Evolutionary conservation across 768 basidiomycete species (phyloP).

Genomic region (Lactarius quietus): DNA sequence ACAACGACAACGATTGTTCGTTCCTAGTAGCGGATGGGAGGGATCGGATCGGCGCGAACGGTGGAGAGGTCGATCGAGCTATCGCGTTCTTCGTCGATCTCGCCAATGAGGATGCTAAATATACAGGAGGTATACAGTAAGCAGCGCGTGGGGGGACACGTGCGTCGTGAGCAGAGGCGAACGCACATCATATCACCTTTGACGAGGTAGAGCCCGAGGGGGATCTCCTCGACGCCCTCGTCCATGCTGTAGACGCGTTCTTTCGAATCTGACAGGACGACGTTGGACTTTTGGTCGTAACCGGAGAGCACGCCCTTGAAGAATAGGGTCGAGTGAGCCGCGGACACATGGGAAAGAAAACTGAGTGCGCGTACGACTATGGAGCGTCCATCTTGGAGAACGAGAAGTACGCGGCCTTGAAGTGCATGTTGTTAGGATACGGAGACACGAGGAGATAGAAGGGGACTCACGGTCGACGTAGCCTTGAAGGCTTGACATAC

Average conservation of each 20-base stretch:
- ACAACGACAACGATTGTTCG: neutral
- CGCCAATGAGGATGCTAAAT: constrained; percentile 72
- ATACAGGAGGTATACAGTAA: constrained; percentile 16
- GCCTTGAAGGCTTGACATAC: constrained; percentile 86
- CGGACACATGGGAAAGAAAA: neutral
- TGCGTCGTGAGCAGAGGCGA: neutral
- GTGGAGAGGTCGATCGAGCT: constrained; percentile 65
- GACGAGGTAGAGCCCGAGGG: constrained; percentile 92
- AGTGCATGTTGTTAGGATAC: neutral
- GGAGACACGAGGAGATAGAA: constrained; percentile 1
- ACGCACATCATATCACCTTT: constrained; percentile 98
- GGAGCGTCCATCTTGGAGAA: constrained; percentile 93
- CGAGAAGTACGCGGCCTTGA: constrained; percentile 83
- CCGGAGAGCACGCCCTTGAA: constrained; percentile 83
- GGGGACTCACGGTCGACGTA: constrained; percentile 76
- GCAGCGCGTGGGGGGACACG: constrained; percentile 1
- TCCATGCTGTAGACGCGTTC: constrained; percentile 92
- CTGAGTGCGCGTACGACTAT: constrained; percentile 65
- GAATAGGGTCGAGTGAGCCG: neutral
- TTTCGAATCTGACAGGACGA: constrained; percentile 90
- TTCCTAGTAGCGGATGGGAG: constrained; percentile 69
- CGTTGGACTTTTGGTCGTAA: constrained; percentile 93
- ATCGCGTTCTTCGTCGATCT: constrained; percentile 83
- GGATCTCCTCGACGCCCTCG: constrained; percentile 90
- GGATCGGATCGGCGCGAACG: constrained; percentile 86